Base-by-base conservation (phyloP, 164 flowering plant genomes). In the Cinnamomum micranthum region DNA sequence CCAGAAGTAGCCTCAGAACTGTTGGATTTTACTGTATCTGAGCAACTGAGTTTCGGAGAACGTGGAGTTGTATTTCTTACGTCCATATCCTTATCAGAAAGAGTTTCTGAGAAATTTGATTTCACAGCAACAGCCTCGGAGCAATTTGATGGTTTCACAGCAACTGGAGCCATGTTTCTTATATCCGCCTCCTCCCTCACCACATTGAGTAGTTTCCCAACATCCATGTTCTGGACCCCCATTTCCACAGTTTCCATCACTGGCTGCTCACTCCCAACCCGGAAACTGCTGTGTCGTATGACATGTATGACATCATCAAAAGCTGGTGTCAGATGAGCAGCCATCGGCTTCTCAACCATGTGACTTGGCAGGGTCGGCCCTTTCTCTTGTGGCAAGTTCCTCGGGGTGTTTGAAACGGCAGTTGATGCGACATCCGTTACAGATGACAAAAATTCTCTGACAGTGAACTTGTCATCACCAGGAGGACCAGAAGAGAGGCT, bases 261-360 rank as follows among this genome's bases (percentile, higher is more conserved):
- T 22, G 88, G 89, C 77, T 84, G 92, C 75, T 95, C 99, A 75
- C 79, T 86, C 65, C 93, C 95, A 25, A 91, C 91, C 24, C 92
- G 90, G 80, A 84, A 92, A 77, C 94, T 95, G 80, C 97, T 89
- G 77, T 92, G 97, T 71, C 92, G 78, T 58, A 89, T 92, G 51
- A 94, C 97, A 81, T 95, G 97, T 77, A 92, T 90, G 73, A 95
- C 91, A 74, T 93, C 95, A 80, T 92, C 93, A 79, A 90, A 86
- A 35, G 87, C 93, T 14, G 95, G 87, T 50, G 82, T 78, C 35
- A 81, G 77, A 73, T 86, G 87, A 6, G 86, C 22, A 22, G 80
- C 58, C 72, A 80, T 64, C 3, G 84, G 73, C 75, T 81, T 86
- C 55, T 89, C 95, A 55, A 55, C 17, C 71, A 62, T 41, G 28